Evolutionary conservation across 768 basidiomycete genomes (phyloP).

Genomic region (Panaeolus cyanescens): DNA sequence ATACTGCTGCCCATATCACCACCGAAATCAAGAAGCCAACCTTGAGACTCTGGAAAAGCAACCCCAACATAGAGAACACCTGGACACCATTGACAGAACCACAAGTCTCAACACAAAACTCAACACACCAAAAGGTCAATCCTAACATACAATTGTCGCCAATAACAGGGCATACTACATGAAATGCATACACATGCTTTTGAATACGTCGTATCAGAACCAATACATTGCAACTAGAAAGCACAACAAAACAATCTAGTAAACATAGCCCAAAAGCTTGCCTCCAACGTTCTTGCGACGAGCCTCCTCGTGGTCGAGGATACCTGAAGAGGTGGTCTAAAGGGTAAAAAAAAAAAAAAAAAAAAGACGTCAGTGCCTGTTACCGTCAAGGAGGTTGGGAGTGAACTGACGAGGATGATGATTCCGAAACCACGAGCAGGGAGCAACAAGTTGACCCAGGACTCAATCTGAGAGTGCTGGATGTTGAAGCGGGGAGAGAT

Average conservation of each 20-base stretch:
- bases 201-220: background rate
- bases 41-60: no score
- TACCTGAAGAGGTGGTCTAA: constrained; percentile 96
- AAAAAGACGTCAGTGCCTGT: no score
- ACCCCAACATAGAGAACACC: no score
- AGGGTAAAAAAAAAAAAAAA: background rate
- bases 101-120: no score
- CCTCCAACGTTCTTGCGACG: constrained; percentile 98
- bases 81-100: no score
- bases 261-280: constrained; percentile 91
- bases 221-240: background rate
- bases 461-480: constrained; percentile 88
- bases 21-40: no score
- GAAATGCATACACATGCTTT: background rate
- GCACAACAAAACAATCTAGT: constrained; percentile 45
- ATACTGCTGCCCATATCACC: no score
- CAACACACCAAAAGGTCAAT: background rate
- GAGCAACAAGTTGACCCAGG: constrained; percentile 95
- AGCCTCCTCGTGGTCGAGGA: constrained; percentile 98
- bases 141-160: background rate
- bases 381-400: no score
- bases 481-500: constrained; percentile 99
- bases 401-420: constrained; percentile 80
- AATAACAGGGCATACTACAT: background rate
- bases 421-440: constrained; percentile 96